A percentile compares a stretch with the other conserved stretches of the same genome.
These are phyloP conservation scores for Rostrohypoxylon terebratum DNA, from an alignment of 495 filamentous ascomycete species.

Conservation along the genomic window DNA sequence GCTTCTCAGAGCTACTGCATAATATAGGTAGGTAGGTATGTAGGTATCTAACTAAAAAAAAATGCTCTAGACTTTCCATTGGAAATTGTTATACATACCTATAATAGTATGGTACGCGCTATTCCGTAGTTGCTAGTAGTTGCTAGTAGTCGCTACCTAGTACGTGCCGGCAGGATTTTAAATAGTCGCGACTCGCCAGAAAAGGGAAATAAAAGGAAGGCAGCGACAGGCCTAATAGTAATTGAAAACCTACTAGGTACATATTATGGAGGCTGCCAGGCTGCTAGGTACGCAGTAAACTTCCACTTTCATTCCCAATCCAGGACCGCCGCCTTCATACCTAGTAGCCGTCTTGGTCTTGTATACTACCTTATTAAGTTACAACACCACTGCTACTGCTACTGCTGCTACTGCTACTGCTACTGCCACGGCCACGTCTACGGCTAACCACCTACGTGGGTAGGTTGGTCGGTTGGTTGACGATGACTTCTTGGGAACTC, in stretches of 20 bases:
- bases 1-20: background rate
- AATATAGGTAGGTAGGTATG: too few species aligned
- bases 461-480: background rate
- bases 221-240: too few species aligned
- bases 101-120: conserved; percentile 5
- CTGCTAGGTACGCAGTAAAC: too few species aligned
- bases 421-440: background rate
- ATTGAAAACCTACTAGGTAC: too few species aligned
- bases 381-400: background rate
- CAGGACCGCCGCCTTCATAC: too few species aligned
- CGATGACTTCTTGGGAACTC: background rate
- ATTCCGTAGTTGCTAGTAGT: background rate
- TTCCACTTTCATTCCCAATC: too few species aligned
- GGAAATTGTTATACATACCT: background rate
- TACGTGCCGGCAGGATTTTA: conserved; percentile 1
- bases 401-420: background rate
- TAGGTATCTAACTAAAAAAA: background rate
- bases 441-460: background rate
- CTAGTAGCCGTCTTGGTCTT: too few species aligned
- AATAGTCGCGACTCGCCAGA: too few species aligned
- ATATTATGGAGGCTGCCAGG: too few species aligned
- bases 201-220: too few species aligned
- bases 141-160: background rate
- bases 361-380: background rate
- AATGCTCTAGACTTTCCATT: background rate